Conservation (phyloP, 768 basidiomycete genomes). For the Clitopilus passeckerianus region DNA sequence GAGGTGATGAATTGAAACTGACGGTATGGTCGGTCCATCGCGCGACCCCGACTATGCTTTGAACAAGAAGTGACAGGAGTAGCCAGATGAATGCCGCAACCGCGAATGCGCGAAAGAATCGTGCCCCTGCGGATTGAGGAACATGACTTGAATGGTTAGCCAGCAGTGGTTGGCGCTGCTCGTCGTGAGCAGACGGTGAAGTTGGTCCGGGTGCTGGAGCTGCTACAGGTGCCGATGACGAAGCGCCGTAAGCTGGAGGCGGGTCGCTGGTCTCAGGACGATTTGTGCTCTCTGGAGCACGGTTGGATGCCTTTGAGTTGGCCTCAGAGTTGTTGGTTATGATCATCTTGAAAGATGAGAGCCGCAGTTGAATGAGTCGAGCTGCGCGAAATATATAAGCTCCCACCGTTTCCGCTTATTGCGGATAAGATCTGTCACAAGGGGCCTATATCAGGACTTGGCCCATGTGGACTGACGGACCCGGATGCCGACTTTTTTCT, state of each 20-base stretch:
- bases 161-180: neutral
- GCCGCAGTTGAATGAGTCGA: neutral
- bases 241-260: neutral
- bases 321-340: constrained; percentile 10
- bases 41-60: constrained; percentile 10
- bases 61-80: constrained; percentile 10
- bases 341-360: neutral
- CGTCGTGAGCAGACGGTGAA: neutral
- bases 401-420: neutral
- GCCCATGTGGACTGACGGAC: neutral
- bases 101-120: constrained; percentile 17
- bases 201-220: constrained; percentile 9
- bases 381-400: neutral
- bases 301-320: constrained; percentile 5
- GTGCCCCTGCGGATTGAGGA: constrained; percentile 7
- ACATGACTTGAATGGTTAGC: neutral
- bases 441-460: neutral
- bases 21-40: constrained; percentile 3
- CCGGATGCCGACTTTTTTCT: neutral
- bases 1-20: neutral
- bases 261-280: neutral
- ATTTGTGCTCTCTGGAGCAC: neutral
- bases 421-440: neutral
- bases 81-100: constrained; percentile 16
- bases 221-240: neutral